These are phyloP conservation scores for Laburnicola sp. DNA, from an alignment of 2,329 filamentous ascomycete species.

Conservation along the genomic window DNA sequence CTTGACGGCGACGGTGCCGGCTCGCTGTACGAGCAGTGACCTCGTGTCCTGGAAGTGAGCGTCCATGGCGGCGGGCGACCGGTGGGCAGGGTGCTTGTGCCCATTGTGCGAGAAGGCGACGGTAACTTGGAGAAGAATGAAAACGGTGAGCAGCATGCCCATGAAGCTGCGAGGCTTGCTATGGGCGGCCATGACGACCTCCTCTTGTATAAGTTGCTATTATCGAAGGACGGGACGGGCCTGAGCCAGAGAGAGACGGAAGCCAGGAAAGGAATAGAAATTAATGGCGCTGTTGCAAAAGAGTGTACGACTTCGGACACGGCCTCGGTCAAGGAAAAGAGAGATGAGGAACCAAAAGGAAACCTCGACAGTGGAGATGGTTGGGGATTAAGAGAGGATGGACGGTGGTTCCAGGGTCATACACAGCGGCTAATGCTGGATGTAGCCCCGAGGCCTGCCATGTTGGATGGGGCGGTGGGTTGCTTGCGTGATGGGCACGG, in stretches of 20 bases:
- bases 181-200: slow-evolving; percentile 36
- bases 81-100: slow-evolving; percentile 21
- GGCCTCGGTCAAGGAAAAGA: slow-evolving; percentile 35
- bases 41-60: slow-evolving; percentile 31
- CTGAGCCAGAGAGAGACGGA: slow-evolving; percentile 2
- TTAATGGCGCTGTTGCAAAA: slow-evolving; percentile 26
- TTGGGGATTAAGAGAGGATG: slow-evolving; percentile 37
- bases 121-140: slow-evolving; percentile 39
- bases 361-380: slow-evolving; percentile 34
- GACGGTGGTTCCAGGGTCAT: slow-evolving; percentile 34
- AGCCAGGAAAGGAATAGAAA: slow-evolving; percentile 13
- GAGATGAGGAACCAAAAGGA: slow-evolving; percentile 17
- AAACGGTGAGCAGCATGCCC: slow-evolving; percentile 38
- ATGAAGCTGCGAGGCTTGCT: slow-evolving; percentile 41
- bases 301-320: slow-evolving; percentile 41
- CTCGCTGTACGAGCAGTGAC: slow-evolving; percentile 28
- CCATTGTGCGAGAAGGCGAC: slow-evolving; percentile 36
- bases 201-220: slow-evolving; percentile 10
- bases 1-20: slow-evolving; percentile 26
- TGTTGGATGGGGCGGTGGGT: slow-evolving; percentile 30
- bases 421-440: slow-evolving; percentile 31
- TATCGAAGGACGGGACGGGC: slow-evolving; percentile 7
- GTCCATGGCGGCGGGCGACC: slow-evolving; percentile 25
- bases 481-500: slow-evolving; percentile 23
- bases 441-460: slow-evolving; percentile 12